Conservation (phyloP, 805 yeast genomes). For the Schwanniomyces yamadae region DNA sequence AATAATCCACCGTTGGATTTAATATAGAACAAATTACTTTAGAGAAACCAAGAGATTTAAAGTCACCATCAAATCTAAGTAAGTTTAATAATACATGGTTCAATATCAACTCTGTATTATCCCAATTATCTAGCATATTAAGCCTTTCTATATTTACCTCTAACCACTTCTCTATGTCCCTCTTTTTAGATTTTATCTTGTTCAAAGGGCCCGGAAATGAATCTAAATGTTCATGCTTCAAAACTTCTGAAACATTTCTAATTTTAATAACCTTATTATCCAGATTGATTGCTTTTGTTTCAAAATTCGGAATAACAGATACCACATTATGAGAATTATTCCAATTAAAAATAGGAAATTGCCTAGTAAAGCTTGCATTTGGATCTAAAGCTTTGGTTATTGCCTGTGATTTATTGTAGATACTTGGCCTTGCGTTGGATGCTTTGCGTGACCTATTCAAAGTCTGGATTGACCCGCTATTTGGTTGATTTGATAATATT, state of each 20-base stretch:
- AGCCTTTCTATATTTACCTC: constrained; percentile 23
- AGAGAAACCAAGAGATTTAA: constrained; percentile 25
- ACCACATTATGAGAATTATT: constrained; percentile 29
- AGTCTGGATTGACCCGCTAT: not conserved
- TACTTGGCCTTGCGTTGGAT: constrained; percentile 13
- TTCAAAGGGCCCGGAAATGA: constrained; percentile 70
- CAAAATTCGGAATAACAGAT: constrained; percentile 24
- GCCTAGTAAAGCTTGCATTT: constrained; percentile 54
- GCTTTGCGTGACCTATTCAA: constrained; percentile 1
- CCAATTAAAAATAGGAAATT: constrained; percentile 79
- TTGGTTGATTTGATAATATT: not conserved
- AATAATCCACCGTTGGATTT: constrained; percentile 42
- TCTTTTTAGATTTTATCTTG: constrained; percentile 55
- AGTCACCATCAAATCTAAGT: constrained; percentile 30
- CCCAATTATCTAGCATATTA: constrained; percentile 5
- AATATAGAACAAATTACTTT: constrained; percentile 35
- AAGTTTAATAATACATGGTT: constrained; percentile 29
- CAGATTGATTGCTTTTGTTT: constrained; percentile 32
- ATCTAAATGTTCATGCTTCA: constrained; percentile 23
- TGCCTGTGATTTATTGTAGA: constrained; percentile 1
- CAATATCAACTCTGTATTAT: constrained; percentile 27
- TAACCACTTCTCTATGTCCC: constrained; percentile 67
- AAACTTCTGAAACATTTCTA: constrained; percentile 14
- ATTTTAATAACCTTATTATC: constrained; percentile 36
- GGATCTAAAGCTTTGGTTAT: constrained; percentile 33